Conservation (phyloP, 2,329 filamentous ascomycete genomes). For the Pseudogymnoascus sp. region DNA sequence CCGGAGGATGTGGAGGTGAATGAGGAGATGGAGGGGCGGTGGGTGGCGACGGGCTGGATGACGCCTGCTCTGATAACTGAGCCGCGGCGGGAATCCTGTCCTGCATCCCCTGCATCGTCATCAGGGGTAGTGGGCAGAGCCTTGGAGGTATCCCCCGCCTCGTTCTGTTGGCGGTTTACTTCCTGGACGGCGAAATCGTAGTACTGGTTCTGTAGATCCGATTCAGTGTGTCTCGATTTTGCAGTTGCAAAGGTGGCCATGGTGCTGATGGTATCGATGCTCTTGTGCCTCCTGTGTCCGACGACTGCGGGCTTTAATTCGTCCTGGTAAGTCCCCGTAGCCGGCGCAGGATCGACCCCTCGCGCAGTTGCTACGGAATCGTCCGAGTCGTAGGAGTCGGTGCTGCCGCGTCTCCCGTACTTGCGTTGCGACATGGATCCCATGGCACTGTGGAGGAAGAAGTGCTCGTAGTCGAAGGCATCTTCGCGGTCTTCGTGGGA, state of each 20-base stretch:
- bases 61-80: not conserved
- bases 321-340: constrained; percentile 13
- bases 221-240: not conserved
- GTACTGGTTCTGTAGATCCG: constrained; percentile 37
- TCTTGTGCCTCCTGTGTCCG: constrained; percentile 42
- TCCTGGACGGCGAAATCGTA: constrained; percentile 13
- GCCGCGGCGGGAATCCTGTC: not conserved
- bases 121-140: not conserved
- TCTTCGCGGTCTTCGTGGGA: constrained; percentile 91
- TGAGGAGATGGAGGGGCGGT: constrained; percentile 50
- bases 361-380: constrained; percentile 55
- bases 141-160: not conserved
- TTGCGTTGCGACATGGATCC: constrained; percentile 58
- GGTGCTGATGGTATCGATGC: constrained; percentile 52
- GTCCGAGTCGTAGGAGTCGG: constrained; percentile 49
- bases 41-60: constrained; percentile 20
- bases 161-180: constrained; percentile 13
- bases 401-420: constrained; percentile 39
- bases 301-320: constrained; percentile 15
- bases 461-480: constrained; percentile 93
- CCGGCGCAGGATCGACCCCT: constrained; percentile 31
- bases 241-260: constrained; percentile 57
- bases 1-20: constrained; percentile 37
- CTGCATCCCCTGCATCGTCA: not conserved
- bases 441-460: constrained; percentile 88